A percentile compares a stretch with the other conserved stretches of the same genome.
phyloP scores from a whole-genome alignment of 1,284 basidiomycete genomes.

The Coniferiporia weirii region DNA sequence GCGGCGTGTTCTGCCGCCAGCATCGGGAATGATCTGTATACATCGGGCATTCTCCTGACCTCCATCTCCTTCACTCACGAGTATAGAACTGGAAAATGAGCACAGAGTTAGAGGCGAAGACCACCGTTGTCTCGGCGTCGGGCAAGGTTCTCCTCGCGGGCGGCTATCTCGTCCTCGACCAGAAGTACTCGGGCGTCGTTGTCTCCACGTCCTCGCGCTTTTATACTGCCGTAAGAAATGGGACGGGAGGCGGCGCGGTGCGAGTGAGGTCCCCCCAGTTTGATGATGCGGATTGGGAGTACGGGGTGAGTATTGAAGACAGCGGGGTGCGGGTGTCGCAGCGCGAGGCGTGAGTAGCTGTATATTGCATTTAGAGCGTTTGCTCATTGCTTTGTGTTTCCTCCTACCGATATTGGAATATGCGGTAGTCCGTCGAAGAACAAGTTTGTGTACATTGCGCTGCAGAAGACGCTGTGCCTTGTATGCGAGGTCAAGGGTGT shows the following conservation, averaged over 20 bases:
- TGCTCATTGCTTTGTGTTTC: background rate
- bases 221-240: slow-evolving; percentile 63
- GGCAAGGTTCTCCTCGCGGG: slow-evolving; percentile 95
- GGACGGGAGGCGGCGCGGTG: slow-evolving; percentile 38
- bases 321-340: slow-evolving; percentile 41
- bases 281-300: slow-evolving; percentile 72
- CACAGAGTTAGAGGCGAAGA: background rate
- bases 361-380: background rate
- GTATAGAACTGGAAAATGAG: background rate
- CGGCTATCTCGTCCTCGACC: slow-evolving; percentile 91
- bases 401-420: slow-evolving; percentile 21
- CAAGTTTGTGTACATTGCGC: slow-evolving; percentile 88
- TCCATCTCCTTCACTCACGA: background rate
- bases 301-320: slow-evolving; percentile 45
- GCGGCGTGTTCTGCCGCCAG: background rate
- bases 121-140: slow-evolving; percentile 80
- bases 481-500: slow-evolving; percentile 52
- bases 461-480: slow-evolving; percentile 73
- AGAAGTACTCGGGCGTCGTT: slow-evolving; percentile 76
- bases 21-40: background rate
- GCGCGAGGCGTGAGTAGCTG: slow-evolving; percentile 39
- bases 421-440: slow-evolving; percentile 45
- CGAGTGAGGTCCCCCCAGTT: slow-evolving; percentile 92
- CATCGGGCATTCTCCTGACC: background rate
- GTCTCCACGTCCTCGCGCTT: slow-evolving; percentile 92